These are phyloP conservation scores for Lentinula lateritia DNA, from an alignment of 768 basidiomycete genomes.

Conservation along the genomic window DNA sequence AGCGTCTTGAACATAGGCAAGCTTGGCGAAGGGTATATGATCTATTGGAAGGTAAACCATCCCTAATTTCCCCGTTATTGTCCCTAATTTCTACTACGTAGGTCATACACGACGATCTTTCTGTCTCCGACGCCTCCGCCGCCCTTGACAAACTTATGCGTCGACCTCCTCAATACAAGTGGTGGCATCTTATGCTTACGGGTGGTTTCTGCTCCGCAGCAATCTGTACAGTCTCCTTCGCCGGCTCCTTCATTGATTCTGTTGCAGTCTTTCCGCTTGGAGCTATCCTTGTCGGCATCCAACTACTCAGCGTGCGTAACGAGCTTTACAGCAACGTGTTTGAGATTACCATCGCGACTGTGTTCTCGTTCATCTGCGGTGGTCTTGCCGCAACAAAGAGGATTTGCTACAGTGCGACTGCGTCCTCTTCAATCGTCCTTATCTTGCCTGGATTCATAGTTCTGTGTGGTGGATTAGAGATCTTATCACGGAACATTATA, in stretches of 20 bases:
- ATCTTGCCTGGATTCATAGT: slow-evolving; percentile 77
- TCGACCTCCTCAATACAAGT: slow-evolving; percentile 51
- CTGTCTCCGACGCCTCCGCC: slow-evolving; percentile 66
- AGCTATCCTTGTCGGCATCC: slow-evolving; percentile 64
- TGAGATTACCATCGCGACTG: slow-evolving; percentile 75
- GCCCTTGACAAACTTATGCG: slow-evolving; percentile 74
- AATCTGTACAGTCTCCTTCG: slow-evolving; percentile 70
- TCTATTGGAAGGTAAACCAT: slow-evolving; percentile 64
- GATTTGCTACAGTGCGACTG: slow-evolving; percentile 80
- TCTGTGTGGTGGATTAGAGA: slow-evolving; percentile 68
- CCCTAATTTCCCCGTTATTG: not conserved
- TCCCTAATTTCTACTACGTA: slow-evolving; percentile 17
- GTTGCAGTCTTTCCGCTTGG: slow-evolving; percentile 73
- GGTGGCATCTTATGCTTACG: slow-evolving; percentile 58
- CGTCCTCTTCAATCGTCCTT: slow-evolving; percentile 70
- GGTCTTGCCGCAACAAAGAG: slow-evolving; percentile 61
- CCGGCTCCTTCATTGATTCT: slow-evolving; percentile 73
- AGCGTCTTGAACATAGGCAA: slow-evolving; percentile 74
- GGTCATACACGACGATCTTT: slow-evolving; percentile 82
- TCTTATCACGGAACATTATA: slow-evolving; percentile 77
- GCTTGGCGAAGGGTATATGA: slow-evolving; percentile 58
- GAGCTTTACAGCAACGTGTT: slow-evolving; percentile 80
- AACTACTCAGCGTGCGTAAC: slow-evolving; percentile 66
- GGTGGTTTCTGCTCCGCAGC: slow-evolving; percentile 75
- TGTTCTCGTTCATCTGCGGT: slow-evolving; percentile 76